Percentiles rank a stretch among this genome's conserved stretches.
Conservation (phyloP, 371 early-diverging fungal species). For the Mucor lusitanicus region DNA sequence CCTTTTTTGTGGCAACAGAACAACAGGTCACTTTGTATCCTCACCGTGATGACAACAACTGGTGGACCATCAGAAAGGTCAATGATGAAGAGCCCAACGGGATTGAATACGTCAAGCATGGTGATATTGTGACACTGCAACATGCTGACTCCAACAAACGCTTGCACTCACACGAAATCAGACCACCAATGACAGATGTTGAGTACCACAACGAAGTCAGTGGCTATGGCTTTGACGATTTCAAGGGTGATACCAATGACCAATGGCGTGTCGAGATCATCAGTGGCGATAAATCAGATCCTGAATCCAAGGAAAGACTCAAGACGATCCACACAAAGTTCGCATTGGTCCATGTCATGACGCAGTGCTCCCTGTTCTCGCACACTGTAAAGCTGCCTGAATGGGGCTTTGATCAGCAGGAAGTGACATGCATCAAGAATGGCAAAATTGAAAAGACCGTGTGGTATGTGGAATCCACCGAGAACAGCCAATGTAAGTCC, state of each 20-base stretch:
- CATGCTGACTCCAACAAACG: constrained; percentile 74
- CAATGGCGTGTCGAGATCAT: constrained; percentile 78
- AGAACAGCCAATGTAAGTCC: constrained; percentile 49
- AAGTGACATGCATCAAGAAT: constrained; percentile 85
- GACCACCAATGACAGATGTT: constrained; percentile 83
- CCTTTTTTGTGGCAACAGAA: constrained; percentile 53
- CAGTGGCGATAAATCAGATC: constrained; percentile 59
- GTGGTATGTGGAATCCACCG: constrained; percentile 69
- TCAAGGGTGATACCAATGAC: constrained; percentile 60
- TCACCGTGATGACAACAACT: constrained; percentile 87
- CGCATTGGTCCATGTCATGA: constrained; percentile 75
- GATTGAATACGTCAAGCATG: constrained; percentile 58
- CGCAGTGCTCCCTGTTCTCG: constrained; percentile 79
- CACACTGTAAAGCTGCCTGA: constrained; percentile 85
- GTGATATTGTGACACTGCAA: constrained; percentile 78
- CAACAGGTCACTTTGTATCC: constrained; percentile 97
- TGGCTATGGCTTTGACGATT: constrained; percentile 60
- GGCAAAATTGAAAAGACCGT: constrained; percentile 65
- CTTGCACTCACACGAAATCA: constrained; percentile 54
- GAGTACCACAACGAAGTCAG: constrained; percentile 92
- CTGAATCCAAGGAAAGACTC: constrained; percentile 54
- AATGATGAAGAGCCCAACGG: constrained; percentile 32
- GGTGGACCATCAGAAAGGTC: constrained; percentile 78
- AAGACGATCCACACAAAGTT: constrained; percentile 75
- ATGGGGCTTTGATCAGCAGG: constrained; percentile 97